phyloP scores from a whole-genome alignment of 345 rosid genomes.

The Lenwebbia sp. region DNA sequence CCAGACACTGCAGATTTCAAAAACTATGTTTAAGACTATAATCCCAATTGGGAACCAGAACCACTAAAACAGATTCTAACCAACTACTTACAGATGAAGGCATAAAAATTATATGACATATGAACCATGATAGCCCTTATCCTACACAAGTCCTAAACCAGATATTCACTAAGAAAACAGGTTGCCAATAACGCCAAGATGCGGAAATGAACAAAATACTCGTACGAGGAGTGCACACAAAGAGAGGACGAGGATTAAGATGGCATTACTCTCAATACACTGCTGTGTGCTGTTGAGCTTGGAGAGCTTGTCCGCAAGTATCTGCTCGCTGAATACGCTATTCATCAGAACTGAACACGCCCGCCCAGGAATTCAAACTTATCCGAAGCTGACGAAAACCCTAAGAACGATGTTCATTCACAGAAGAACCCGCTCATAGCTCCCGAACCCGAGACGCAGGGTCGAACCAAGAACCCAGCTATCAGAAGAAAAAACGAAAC shows the following conservation, averaged over 20 bases:
- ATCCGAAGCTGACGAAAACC: background rate
- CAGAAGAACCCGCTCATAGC: background rate
- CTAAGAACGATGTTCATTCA: background rate
- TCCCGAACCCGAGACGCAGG: background rate
- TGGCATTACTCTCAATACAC: constrained; percentile 88
- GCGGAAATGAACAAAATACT: background rate
- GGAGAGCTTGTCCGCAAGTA: constrained; percentile 90
- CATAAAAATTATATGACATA: fast-evolving
- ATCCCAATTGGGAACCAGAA: background rate
- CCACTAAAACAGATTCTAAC: fast-evolving
- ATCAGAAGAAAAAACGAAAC: background rate
- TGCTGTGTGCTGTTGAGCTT: constrained; percentile 98
- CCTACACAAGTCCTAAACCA: fast-evolving
- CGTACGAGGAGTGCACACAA: background rate
- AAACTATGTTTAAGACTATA: background rate
- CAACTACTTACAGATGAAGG: background rate
- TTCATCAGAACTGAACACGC: constrained; percentile 51
- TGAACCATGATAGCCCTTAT: fast-evolving
- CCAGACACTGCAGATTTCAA: background rate
- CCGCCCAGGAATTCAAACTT: background rate
- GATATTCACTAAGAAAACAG: background rate
- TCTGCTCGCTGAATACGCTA: constrained; percentile 87
- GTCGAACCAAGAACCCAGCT: background rate
- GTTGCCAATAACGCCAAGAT: fast-evolving
- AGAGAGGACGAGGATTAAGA: background rate